A percentile compares a stretch with the other conserved stretches of the same genome.
phyloP scores from a whole-genome alignment of 192 early-diverging fungal genomes.

The Lunasporangiospora selenospora region DNA sequence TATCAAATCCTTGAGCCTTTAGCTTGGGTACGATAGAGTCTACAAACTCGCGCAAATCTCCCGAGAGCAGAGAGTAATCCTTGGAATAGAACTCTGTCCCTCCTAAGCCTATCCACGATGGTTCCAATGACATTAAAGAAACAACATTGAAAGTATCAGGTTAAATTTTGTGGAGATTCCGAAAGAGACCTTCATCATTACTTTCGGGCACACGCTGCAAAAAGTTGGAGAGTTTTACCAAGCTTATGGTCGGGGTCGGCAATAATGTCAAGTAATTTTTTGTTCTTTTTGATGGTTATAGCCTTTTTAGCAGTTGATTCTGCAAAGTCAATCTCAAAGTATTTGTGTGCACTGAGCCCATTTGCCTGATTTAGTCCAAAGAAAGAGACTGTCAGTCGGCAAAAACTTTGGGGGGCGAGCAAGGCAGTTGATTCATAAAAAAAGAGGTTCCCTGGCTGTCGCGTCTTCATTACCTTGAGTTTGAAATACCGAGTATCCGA shows the following conservation, averaged over 20 bases:
- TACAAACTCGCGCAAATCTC: slow-evolving; percentile 80
- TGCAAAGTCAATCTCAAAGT: slow-evolving; percentile 94
- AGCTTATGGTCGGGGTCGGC: slow-evolving; percentile 38
- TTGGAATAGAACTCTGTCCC: slow-evolving; percentile 75
- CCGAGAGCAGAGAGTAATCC: slow-evolving; percentile 77
- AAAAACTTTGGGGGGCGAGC: not conserved
- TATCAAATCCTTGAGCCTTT: slow-evolving; percentile 59
- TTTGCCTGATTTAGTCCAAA: slow-evolving; percentile 16
- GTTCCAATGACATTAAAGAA: too few relatives aligned
- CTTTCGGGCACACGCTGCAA: too few relatives aligned
- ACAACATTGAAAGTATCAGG: too few relatives aligned
- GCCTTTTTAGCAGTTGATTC: slow-evolving; percentile 88
- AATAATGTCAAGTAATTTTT: slow-evolving; percentile 45
- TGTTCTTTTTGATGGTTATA: slow-evolving; percentile 59
- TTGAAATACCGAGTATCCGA: slow-evolving; percentile 92
- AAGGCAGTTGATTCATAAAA: slow-evolving; percentile 16
- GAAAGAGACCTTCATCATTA: too few relatives aligned
- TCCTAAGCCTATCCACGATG: slow-evolving; percentile 67
- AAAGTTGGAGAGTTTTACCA: slow-evolving; percentile 20
- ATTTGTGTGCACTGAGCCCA: slow-evolving; percentile 50
- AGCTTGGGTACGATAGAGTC: slow-evolving; percentile 66
- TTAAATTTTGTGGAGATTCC: too few relatives aligned
- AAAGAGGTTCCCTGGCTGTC: too few relatives aligned
- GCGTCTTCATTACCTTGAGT: slow-evolving; percentile 74
- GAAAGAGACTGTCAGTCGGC: not conserved